Evolutionary conservation across 148 eudicot species (phyloP).

Genomic region (Chenopodium suecicum): DNA sequence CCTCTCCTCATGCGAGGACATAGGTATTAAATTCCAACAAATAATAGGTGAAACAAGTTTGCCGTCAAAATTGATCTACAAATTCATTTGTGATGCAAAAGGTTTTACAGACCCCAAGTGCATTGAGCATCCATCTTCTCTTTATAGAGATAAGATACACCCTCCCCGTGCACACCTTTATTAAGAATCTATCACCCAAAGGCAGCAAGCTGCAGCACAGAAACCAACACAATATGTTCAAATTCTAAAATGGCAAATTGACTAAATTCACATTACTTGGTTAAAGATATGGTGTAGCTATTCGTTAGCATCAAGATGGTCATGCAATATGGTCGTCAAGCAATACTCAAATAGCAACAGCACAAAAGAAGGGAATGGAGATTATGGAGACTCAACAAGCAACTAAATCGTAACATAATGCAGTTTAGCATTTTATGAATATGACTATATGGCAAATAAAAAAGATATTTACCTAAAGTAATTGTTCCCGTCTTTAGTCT

Average conservation of each 20-base stretch:
- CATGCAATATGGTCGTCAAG: too few relatives aligned
- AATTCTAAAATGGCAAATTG: background rate
- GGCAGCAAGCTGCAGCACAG: background rate
- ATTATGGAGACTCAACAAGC: background rate
- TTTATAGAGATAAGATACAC: background rate
- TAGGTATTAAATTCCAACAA: background rate
- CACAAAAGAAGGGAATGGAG: background rate
- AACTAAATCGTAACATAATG: background rate
- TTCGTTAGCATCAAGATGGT: too few relatives aligned
- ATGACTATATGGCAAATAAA: background rate
- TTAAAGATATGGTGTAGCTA: background rate
- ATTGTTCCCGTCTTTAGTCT: slow-evolving; percentile 59
- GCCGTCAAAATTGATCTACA: background rate
- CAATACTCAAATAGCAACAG: background rate
- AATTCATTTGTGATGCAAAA: too few relatives aligned
- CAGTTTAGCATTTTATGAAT: background rate
- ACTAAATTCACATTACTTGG: background rate
- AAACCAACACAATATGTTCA: background rate
- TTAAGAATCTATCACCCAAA: background rate
- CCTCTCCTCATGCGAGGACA: background rate
- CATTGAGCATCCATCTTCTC: background rate
- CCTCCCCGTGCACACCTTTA: background rate
- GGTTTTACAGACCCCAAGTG: background rate
- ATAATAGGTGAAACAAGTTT: background rate
- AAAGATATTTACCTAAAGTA: slow-evolving; percentile 56